Evolutionary conservation across 2,329 filamentous ascomycete genomes (phyloP).

Genomic region (Aspergillus glaucus): DNA sequence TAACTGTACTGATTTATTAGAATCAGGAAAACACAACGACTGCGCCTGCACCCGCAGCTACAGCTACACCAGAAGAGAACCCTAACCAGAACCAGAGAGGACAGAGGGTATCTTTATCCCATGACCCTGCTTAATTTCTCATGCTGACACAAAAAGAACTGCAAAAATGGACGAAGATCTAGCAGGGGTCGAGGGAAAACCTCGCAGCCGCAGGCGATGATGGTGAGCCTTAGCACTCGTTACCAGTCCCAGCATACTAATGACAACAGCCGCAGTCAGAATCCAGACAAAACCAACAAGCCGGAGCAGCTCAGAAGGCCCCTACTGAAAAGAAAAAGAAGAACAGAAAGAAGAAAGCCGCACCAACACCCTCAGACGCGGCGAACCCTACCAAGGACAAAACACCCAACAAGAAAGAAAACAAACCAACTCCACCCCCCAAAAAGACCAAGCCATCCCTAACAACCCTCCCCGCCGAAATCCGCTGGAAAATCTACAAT

Average conservation of each 20-base stretch:
- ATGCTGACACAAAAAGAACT: background rate
- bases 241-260: too few species aligned
- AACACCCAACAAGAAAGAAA: background rate
- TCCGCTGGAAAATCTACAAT: slow-evolving; percentile 63
- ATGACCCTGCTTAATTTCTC: background rate
- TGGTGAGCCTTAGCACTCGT: too few species aligned
- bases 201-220: too few species aligned
- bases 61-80: background rate
- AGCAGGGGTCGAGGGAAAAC: too few species aligned
- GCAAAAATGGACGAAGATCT: background rate
- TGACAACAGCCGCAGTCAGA: too few species aligned
- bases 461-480: slow-evolving; percentile 54
- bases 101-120: background rate
- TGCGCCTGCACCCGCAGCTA: too few species aligned
- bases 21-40: too few species aligned
- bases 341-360: too few species aligned
- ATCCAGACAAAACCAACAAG: background rate
- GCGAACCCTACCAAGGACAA: background rate
- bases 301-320: background rate
- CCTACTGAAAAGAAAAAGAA: background rate
- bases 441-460: background rate
- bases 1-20: too few species aligned
- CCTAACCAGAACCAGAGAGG: background rate
- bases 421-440: background rate
- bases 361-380: too few species aligned